Percentiles rank a stretch among this genome's conserved stretches.
These are phyloP conservation scores for Candida odintsovae DNA, from an alignment of 805 yeast genomes.

Conservation along the genomic window DNA sequence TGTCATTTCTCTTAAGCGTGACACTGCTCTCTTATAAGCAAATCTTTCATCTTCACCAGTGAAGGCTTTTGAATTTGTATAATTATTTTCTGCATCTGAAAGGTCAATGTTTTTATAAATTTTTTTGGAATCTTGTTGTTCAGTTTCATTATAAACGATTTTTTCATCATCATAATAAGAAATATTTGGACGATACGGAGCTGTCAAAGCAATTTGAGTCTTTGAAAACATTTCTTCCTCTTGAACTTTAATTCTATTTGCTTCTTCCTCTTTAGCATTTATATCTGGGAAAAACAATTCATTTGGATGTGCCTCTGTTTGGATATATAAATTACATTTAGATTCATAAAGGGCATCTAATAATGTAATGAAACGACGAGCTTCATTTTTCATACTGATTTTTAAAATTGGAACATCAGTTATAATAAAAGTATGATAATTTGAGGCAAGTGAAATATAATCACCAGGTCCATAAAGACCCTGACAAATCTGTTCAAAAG, in stretches of 20 bases:
- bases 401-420: constrained; percentile 59
- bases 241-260: constrained; percentile 40
- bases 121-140: constrained; percentile 2
- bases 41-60: constrained; percentile 77
- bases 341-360: constrained; percentile 68
- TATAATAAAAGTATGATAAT: constrained; percentile 49
- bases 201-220: constrained; percentile 50
- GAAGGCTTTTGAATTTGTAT: constrained; percentile 46
- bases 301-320: constrained; percentile 44
- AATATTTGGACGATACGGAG: constrained; percentile 67
- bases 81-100: constrained; percentile 28
- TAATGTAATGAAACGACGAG: constrained; percentile 59
- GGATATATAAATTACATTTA: constrained; percentile 51
- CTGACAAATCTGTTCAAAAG: constrained; percentile 49
- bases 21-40: constrained; percentile 67
- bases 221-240: constrained; percentile 68
- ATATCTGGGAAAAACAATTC: constrained; percentile 59
- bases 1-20: constrained; percentile 57
- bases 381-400: constrained; percentile 56
- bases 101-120: constrained; percentile 14
- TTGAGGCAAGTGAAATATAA: constrained; percentile 60
- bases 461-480: constrained; percentile 61
- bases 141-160: constrained; percentile 27
- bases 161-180: constrained; percentile 52
- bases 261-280: constrained; percentile 20